phyloP scores from a whole-genome alignment of 768 basidiomycete species.

The Sporobolomyces phaffii region DNA sequence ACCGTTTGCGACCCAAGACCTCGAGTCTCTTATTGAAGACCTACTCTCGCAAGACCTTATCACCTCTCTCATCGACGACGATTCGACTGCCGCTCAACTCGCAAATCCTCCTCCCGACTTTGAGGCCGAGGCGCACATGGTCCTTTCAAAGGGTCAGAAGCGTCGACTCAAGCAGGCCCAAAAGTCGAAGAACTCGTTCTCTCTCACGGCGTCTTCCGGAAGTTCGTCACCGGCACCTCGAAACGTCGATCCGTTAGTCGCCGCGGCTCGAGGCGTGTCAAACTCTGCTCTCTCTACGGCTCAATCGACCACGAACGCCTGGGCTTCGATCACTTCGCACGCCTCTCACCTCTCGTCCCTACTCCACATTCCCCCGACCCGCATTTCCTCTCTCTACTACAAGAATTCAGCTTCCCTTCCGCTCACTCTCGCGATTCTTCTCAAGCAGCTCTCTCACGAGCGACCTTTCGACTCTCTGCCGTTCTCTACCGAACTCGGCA shows the following conservation, averaged over 20 bases:
- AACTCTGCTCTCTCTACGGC: constrained; percentile 1
- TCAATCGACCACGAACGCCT: constrained; percentile 20
- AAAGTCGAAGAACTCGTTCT: constrained; percentile 25
- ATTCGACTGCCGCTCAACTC: constrained; percentile 2
- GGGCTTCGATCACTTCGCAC: constrained; percentile 26
- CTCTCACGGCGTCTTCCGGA: constrained; percentile 25
- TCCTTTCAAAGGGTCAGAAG: background rate
- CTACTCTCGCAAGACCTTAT: constrained; percentile 32
- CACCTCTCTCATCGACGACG: constrained; percentile 14
- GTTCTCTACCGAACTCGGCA: background rate
- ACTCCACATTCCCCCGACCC: constrained; percentile 13
- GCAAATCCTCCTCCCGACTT: background rate
- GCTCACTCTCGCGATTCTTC: constrained; percentile 17
- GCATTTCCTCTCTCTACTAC: constrained; percentile 23
- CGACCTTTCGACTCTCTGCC: constrained; percentile 24
- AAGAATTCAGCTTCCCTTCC: constrained; percentile 16
- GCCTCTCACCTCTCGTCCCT: constrained; percentile 23
- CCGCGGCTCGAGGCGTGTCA: background rate
- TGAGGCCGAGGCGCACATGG: background rate
- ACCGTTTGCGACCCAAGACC: constrained; percentile 11
- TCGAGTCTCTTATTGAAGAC: constrained; percentile 34
- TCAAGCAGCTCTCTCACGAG: constrained; percentile 16
- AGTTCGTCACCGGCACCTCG: background rate
- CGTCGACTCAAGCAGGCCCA: constrained; percentile 19
- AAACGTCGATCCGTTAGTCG: background rate